Conservation (phyloP, 768 basidiomycete genomes). For the Tulasnella sp. region DNA sequence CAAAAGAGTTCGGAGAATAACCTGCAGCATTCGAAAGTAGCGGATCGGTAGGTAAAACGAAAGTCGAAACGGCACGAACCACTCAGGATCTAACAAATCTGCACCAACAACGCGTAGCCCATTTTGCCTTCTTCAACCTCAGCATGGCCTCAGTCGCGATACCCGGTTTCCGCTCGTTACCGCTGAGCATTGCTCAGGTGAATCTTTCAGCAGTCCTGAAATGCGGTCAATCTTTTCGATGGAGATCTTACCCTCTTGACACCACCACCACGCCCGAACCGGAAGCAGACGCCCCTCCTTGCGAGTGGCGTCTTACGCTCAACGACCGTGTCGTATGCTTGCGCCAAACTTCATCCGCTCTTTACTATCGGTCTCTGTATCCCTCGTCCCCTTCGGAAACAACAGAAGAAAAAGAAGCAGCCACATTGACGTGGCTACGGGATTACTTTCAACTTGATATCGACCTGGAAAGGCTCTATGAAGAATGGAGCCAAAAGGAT, state of each 20-base stretch:
- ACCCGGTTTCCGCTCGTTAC: constrained; percentile 51
- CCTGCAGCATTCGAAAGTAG: background rate
- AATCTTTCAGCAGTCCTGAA: constrained; percentile 69
- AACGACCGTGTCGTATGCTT: constrained; percentile 78
- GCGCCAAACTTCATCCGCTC: constrained; percentile 55
- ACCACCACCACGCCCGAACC: constrained; percentile 22
- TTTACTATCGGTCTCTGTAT: constrained; percentile 66
- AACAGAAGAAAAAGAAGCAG: constrained; percentile 29
- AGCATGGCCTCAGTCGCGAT: constrained; percentile 2
- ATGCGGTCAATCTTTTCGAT: constrained; percentile 82
- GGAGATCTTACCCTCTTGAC: constrained; percentile 35
- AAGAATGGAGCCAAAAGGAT: constrained; percentile 66
- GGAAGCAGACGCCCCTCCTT: constrained; percentile 27
- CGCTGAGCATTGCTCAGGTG: constrained; percentile 58
- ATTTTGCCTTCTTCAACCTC: background rate
- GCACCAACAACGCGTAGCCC: background rate
- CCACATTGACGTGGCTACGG: constrained; percentile 61
- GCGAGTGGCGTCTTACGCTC: constrained; percentile 74
- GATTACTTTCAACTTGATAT: constrained; percentile 87
- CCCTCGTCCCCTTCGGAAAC: constrained; percentile 36
- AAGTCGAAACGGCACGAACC: background rate
- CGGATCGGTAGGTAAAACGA: background rate
- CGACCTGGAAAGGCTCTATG: constrained; percentile 62
- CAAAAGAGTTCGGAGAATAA: background rate
- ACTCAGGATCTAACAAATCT: background rate